Percentiles rank a stretch among this genome's conserved stretches.
Conservation (phyloP, 1,139 yeast species). For the Starmera stellimalicola region DNA sequence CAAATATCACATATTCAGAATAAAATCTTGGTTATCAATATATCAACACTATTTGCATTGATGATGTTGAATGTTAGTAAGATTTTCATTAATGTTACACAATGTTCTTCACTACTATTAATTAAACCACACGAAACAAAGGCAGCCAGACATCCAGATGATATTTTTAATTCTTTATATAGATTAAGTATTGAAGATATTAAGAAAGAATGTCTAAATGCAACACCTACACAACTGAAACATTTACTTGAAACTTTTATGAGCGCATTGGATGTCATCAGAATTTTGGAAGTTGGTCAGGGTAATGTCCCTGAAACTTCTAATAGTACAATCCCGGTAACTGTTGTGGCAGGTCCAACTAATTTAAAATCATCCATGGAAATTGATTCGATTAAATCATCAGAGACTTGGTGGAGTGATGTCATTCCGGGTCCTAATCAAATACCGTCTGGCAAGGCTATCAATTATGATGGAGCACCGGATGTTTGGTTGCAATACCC, state of each 20-base stretch:
- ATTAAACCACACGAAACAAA: constrained; percentile 22
- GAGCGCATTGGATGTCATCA: constrained; percentile 15
- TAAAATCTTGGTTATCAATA: constrained; percentile 25
- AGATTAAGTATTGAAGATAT: constrained; percentile 18
- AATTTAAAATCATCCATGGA: constrained; percentile 15
- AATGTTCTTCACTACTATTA: constrained; percentile 20
- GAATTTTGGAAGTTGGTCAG: constrained; percentile 14
- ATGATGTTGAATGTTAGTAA: constrained; percentile 22
- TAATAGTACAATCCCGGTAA: constrained; percentile 9
- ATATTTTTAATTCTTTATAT: constrained; percentile 18
- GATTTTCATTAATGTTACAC: constrained; percentile 20
- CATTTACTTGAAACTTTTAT: constrained; percentile 12
- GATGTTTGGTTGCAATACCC: constrained; percentile 37
- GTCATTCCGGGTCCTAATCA: constrained; percentile 16
- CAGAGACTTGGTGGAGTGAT: constrained; percentile 23
- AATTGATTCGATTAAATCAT: constrained; percentile 11
- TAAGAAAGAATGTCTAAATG: constrained; percentile 6
- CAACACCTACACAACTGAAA: constrained; percentile 10
- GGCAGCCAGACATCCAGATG: constrained; percentile 16
- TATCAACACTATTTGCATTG: constrained; percentile 23
- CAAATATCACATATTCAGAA: constrained; percentile 16
- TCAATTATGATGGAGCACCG: constrained; percentile 16
- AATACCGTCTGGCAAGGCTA: constrained; percentile 14
- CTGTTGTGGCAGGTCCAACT: constrained; percentile 21
- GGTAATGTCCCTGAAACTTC: constrained; percentile 15